These are phyloP conservation scores for Hypericum androsaemum DNA, from an alignment of 345 rosid species.

Conservation along the genomic window DNA sequence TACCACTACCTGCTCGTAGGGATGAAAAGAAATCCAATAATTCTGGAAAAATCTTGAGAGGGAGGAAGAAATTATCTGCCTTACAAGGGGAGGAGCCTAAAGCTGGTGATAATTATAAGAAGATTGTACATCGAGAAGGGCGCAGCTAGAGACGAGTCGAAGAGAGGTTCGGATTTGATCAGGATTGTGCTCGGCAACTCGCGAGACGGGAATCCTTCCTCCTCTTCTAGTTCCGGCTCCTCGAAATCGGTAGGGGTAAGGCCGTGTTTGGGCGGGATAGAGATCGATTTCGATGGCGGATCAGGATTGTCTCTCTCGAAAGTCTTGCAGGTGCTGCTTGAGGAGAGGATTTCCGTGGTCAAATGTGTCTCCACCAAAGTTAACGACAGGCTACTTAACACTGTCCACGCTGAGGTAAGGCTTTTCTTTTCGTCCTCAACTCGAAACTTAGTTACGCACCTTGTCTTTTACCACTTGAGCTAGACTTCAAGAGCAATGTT, in stretches of 20 bases:
- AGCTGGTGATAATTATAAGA: not conserved
- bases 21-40: no score
- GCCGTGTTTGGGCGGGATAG: slow-evolving; percentile 32
- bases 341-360: slow-evolving; percentile 30
- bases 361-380: slow-evolving; percentile 30
- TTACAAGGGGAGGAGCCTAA: no score
- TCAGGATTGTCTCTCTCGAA: slow-evolving; percentile 29
- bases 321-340: slow-evolving; percentile 28
- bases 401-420: slow-evolving; percentile 38
- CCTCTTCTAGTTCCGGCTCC: slow-evolving; percentile 1
- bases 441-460: no score
- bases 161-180: slow-evolving; percentile 13
- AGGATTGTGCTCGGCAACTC: not conserved
- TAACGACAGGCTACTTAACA: slow-evolving; percentile 31
- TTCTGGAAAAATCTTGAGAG: no score
- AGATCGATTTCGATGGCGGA: slow-evolving; percentile 26
- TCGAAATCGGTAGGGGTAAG: slow-evolving; percentile 14
- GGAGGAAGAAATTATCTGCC: no score
- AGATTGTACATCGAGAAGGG: slow-evolving; percentile 5
- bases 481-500: no score
- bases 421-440: no score
- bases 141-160: slow-evolving; percentile 25
- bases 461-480: no score
- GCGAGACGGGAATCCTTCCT: not conserved
- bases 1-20: no score